Evolutionary conservation across 768 basidiomycete species (phyloP).

Genomic region (Candolleomyces eurysporus): DNA sequence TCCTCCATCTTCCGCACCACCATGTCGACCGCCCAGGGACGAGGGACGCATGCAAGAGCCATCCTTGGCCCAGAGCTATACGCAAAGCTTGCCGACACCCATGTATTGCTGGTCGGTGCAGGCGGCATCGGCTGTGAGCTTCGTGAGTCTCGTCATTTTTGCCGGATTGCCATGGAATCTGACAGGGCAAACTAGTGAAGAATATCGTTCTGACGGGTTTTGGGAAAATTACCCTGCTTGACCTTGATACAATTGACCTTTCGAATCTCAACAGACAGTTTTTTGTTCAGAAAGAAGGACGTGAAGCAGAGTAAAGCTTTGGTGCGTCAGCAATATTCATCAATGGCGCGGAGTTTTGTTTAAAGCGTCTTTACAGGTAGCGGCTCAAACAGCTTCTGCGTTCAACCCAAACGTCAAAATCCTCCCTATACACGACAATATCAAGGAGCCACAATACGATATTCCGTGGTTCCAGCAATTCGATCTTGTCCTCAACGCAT

Average conservation of each 20-base stretch:
- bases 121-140: constrained; percentile 98
- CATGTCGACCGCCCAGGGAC: constrained; percentile 49
- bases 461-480: constrained; percentile 88
- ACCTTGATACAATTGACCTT: constrained; percentile 97
- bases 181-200: constrained; percentile 61
- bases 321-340: constrained; percentile 39
- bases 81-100: constrained; percentile 55
- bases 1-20: background rate
- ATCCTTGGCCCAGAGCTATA: constrained; percentile 79
- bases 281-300: constrained; percentile 95
- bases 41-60: constrained; percentile 65
- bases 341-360: background rate
- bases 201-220: constrained; percentile 94
- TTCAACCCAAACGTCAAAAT: constrained; percentile 91
- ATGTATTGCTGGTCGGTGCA: constrained; percentile 88
- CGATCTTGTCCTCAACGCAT: constrained; percentile 90
- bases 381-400: constrained; percentile 74
- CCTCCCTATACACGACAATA: constrained; percentile 89
- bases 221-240: constrained; percentile 87
- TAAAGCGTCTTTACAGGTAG: constrained; percentile 48
- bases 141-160: constrained; percentile 43
- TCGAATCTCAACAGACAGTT: constrained; percentile 98
- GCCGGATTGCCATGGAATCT: background rate
- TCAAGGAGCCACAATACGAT: constrained; percentile 90
- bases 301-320: constrained; percentile 95